A percentile compares a stretch with the other conserved stretches of the same genome.
These are phyloP conservation scores for Arabidopsis thaliana DNA, from an alignment of 345 rosid species.

Conservation along the genomic window DNA sequence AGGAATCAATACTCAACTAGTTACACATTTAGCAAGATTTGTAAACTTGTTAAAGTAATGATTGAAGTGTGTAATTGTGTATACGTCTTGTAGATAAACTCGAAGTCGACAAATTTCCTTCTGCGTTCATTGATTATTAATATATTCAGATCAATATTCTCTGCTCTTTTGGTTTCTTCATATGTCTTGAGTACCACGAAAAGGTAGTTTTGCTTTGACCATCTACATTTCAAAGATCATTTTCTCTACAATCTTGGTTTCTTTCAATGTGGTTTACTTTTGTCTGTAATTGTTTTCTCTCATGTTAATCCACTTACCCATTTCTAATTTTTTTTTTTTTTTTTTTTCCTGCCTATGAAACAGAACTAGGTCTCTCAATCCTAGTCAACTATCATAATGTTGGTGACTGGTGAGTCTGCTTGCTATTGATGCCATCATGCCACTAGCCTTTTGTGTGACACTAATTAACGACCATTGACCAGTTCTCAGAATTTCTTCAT, in stretches of 20 bases:
- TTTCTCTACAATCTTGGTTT: not conserved
- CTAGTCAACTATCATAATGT: not conserved
- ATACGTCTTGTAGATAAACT: not conserved
- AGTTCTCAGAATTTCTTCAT: not conserved
- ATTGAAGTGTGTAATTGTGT: not conserved
- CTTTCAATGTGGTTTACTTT: not conserved
- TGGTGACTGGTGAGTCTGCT: not conserved
- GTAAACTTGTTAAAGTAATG: not conserved
- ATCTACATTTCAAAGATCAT: not conserved
- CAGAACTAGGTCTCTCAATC: not conserved
- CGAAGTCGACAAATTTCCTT: not conserved
- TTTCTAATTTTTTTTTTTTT: not conserved
- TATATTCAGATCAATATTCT: not conserved
- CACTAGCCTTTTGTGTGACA: no score
- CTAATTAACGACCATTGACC: not conserved
- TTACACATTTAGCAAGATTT: not conserved
- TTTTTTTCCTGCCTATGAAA: not conserved
- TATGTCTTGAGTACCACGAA: not conserved
- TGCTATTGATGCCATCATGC: no score
- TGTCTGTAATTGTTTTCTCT: not conserved
- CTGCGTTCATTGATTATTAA: not conserved
- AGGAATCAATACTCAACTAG: not conserved
- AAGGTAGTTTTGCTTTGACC: not conserved
- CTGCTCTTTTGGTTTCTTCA: not conserved
- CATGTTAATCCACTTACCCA: not conserved